phyloP scores from a whole-genome alignment of 352 stramenopile species.

The Halophytophthora batemanensis region DNA sequence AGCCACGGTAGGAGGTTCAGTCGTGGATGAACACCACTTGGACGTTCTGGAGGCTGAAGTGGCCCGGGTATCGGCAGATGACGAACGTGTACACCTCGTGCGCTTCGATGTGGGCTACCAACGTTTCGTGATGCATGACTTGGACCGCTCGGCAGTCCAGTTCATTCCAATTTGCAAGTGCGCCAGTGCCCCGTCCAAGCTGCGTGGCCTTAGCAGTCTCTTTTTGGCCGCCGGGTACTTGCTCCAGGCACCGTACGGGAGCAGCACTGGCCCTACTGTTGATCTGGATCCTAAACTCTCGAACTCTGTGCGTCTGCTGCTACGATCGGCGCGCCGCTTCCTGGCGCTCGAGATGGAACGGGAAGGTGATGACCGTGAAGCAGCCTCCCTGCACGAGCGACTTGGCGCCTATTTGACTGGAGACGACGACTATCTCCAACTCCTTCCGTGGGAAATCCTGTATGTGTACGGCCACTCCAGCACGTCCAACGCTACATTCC shows the following conservation, averaged over 20 bases:
- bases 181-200: conserved; percentile 27
- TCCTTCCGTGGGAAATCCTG: conserved; percentile 37
- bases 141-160: conserved; percentile 22
- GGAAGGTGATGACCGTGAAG: conserved; percentile 25
- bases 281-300: conserved; percentile 22
- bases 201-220: conserved; percentile 38
- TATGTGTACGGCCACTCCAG: conserved; percentile 36
- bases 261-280: background rate
- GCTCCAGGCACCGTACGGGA: background rate
- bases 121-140: conserved; percentile 22
- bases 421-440: conserved; percentile 24
- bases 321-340: conserved; percentile 37
- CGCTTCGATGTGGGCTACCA: conserved; percentile 36
- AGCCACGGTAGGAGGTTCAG: background rate
- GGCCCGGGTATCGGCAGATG: conserved; percentile 2
- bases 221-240: conserved; percentile 38
- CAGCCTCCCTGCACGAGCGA: conserved; percentile 25
- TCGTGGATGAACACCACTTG: conserved; percentile 7
- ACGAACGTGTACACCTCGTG: conserved; percentile 32
- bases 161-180: conserved; percentile 40
- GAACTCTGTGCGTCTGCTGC: conserved; percentile 32
- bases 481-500: conserved; percentile 1
- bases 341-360: conserved; percentile 16
- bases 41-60: conserved; percentile 12
- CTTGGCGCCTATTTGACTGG: conserved; percentile 20